Evolutionary conservation across 139 green algal genomes (phyloP), one percentile per base, ranked within the genome.

Genomic region (Parachlorella kessleri): DNA sequence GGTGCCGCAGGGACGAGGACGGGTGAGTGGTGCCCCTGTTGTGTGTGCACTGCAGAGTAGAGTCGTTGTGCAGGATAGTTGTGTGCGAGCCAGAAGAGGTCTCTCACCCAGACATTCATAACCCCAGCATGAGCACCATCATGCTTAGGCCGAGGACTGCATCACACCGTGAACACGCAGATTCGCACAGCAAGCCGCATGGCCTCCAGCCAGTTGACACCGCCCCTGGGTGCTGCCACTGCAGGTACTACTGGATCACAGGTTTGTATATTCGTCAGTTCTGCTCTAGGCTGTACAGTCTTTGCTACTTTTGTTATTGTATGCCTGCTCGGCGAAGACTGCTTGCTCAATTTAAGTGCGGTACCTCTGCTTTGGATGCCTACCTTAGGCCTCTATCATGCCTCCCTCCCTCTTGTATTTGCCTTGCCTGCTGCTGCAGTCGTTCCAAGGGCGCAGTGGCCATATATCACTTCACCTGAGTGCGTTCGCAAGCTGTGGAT

Each of bases 221-320:
- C n/a, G n/a, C n/a, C n/a, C n/a, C n/a, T n/a, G n/a, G n/a, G n/a
- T n/a, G n/a, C n/a, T n/a, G n/a, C n/a, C n/a, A n/a, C 53, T 21
- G 18, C 21, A 18, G 18, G 55, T 97, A 94, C 82, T 91, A 89
- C 82, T 97, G 93, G 93, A 89, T 97, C 74, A 96, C 87, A n/a
- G 73, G 73, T 72, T 55, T 6, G 9, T 18, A 26, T 55, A 26
- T 7, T 1, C 4, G 42, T 37, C 9, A 41, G 32, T 21, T 36
- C 33, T 70, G 65, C 5, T 7, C 30, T 30, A 33, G 65, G 33
- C 65, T 39, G 65, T 33, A 68, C 2, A 37, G n/a, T 10, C 36
- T 28, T 68, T 28, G 3, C 2, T 28, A 37, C 24, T 28, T 14
- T 28, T 38, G 38, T 18, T 26, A 6, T 3, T 6, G 6, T 73